Conservation (phyloP, 345 rosid species). For the Hibiscus trionum region DNA sequence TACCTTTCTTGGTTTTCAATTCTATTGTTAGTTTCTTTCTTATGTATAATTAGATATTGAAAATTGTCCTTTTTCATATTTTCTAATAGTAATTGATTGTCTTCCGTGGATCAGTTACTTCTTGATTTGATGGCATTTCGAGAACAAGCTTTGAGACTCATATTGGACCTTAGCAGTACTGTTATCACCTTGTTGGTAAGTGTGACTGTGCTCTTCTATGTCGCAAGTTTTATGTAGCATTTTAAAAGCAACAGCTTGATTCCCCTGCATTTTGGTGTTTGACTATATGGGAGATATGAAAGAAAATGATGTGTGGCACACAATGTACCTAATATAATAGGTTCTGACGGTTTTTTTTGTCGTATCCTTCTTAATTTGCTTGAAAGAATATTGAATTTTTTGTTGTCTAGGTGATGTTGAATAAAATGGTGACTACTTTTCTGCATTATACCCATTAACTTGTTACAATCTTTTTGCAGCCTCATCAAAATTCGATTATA, state of each 20-base stretch:
- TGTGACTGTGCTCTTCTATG: constrained; percentile 20
- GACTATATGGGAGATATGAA: not conserved
- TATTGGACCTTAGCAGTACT: constrained; percentile 96
- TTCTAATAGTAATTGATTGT: constrained; percentile 12
- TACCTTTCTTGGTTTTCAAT: not conserved
- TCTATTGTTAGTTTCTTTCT: not conserved
- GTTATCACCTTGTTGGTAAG: constrained; percentile 97
- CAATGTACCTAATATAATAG: not conserved
- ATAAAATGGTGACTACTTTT: constrained; percentile 16
- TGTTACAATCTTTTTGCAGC: constrained; percentile 77
- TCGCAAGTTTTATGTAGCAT: constrained; percentile 13
- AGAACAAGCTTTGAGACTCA: constrained; percentile 91
- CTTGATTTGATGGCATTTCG: constrained; percentile 95
- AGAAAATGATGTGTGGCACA: not conserved
- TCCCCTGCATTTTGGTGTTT: not conserved
- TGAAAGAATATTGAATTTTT: no score
- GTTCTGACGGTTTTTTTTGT: no score
- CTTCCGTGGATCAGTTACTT: constrained; percentile 64
- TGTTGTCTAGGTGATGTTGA: no score
- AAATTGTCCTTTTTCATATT: not conserved
- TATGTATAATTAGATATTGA: not conserved
- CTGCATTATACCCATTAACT: constrained; percentile 41
- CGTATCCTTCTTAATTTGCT: no score
- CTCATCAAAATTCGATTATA: constrained; percentile 96
- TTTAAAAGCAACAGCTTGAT: not conserved